A percentile compares a stretch with the other conserved stretches of the same genome.
Conservation (phyloP, 1,139 yeast genomes). For the Protomyces macrosporus region DNA sequence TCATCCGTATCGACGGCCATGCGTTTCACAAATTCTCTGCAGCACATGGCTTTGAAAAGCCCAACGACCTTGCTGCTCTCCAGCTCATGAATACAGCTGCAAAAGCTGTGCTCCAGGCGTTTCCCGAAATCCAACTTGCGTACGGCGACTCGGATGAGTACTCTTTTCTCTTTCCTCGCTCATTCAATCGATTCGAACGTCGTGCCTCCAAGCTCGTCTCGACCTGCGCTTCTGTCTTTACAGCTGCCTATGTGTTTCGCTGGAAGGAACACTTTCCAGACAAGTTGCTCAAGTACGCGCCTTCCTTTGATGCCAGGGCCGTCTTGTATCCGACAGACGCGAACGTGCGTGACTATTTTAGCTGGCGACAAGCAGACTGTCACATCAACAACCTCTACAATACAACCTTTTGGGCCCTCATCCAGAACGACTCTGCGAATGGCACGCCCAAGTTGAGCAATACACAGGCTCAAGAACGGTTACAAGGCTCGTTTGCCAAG, state of each 20-base stretch:
- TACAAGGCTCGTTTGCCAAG: conserved; percentile 60
- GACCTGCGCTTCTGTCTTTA: conserved; percentile 74
- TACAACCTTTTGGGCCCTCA: conserved; percentile 87
- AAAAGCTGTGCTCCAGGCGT: conserved; percentile 51
- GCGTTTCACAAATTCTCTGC: conserved; percentile 82
- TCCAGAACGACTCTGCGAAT: conserved; percentile 60
- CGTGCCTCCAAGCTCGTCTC: conserved; percentile 58
- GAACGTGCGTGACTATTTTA: conserved; percentile 68
- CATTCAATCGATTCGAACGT: conserved; percentile 2
- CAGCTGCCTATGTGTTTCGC: conserved; percentile 62
- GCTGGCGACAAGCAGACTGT: conserved; percentile 97
- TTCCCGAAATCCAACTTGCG: conserved; percentile 71
- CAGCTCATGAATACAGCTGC: conserved; percentile 81
- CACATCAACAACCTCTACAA: conserved; percentile 92
- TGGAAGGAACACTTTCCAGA: conserved; percentile 63
- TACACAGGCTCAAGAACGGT: conserved; percentile 63
- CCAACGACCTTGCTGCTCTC: conserved; percentile 76
- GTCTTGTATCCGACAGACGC: conserved; percentile 68
- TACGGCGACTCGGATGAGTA: conserved; percentile 97
- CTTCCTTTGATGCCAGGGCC: conserved; percentile 88
- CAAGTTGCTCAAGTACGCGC: conserved; percentile 47
- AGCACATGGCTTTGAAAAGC: conserved; percentile 69
- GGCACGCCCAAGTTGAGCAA: conserved; percentile 43
- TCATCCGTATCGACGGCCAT: conserved; percentile 86
- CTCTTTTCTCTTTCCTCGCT: conserved; percentile 25